Evolutionary conservation across 139 green algal species (phyloP), one percentile per base, ranked within the genome.

Genomic region (Chlorella sp.): DNA sequence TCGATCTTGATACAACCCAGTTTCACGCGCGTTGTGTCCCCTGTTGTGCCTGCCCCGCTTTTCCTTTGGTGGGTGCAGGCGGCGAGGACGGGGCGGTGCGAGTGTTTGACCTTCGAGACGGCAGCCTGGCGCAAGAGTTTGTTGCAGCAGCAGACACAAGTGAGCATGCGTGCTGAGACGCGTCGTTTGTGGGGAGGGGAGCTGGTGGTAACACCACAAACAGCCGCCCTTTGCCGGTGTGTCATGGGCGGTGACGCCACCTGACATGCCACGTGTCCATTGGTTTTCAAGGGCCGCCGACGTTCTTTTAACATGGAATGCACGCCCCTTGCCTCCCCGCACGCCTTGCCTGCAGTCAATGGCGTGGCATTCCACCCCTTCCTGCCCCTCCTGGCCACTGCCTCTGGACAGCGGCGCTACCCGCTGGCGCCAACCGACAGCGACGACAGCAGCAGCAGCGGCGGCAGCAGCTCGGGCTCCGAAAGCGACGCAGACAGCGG

Each of bases 281-380:
- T 30, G 32, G 32, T 0, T n/a, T 40, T n/a, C 71, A 34, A 36
- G 19, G 21, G 68, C 48, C 48, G 48, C 48, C 9, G 48, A 57
- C 48, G 48, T 9, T 57, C n/a, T 57, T 9, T 57, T 57, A 9
- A 57, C 48, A 57, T 57, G 48, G 48, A 5, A 5, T 9, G 48
- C 48, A 5, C 48, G 48, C 48, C 48, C 64, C 22, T 3, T 73
- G 64, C 11, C 21, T 26, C 2, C 64, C 22, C 39, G 15, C 1
- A 7, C 34, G 2, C 28, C 36, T 2, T 48, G 34, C 36, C 21
- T 81, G 39, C 77, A 22, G 89, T 99, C 48, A 98, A 97, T 88
- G 96, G 96, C 78, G 92, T 94, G n/a, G 19, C 89, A 14, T 97
- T 98, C 86, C 96, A 98, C 88, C 96, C 96, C 40, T 93, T 80